phyloP scores from a whole-genome alignment of 306 rosid genomes.

The Cicer bijugum region DNA sequence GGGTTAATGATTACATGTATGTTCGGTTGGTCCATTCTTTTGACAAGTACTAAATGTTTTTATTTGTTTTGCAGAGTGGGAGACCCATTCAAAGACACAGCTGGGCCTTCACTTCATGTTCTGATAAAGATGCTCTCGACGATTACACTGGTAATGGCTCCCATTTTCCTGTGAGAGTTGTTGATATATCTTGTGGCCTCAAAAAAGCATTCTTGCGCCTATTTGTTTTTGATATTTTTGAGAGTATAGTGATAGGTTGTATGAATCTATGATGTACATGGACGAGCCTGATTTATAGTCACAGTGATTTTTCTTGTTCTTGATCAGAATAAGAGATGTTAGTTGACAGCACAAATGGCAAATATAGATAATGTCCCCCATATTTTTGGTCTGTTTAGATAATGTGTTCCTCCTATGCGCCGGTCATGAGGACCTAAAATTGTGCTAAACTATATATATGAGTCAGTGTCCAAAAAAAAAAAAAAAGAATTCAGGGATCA shows the following conservation, averaged over 20 bases:
- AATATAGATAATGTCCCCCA: conserved; percentile 23
- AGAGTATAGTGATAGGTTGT: conserved; percentile 57
- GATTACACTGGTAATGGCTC: conserved; percentile 97
- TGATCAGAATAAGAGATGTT: conserved; percentile 45
- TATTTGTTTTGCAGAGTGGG: conserved; percentile 73
- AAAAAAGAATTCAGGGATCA: background rate
- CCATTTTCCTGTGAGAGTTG: conserved; percentile 82
- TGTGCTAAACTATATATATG: conserved; percentile 8
- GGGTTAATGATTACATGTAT: conserved; percentile 26
- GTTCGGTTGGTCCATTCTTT: background rate
- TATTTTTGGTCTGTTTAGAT: conserved; percentile 13
- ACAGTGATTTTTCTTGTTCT: conserved; percentile 45
- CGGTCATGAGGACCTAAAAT: background rate
- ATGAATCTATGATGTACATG: conserved; percentile 56
- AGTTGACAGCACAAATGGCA: conserved; percentile 47
- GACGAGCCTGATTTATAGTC: conserved; percentile 54
- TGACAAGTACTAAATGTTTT: conserved; percentile 12
- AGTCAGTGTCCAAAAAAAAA: conserved; percentile 24
- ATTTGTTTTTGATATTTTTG: conserved; percentile 58
- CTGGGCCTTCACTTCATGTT: conserved; percentile 96
- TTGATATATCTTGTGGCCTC: conserved; percentile 50
- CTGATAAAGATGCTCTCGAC: conserved; percentile 98
- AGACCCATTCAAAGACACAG: conserved; percentile 98
- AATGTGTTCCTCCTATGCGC: background rate
- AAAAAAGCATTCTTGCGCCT: conserved; percentile 45